A percentile compares a stretch with the other conserved stretches of the same genome.
These are phyloP conservation scores for Apiotrichum akiyoshidainum DNA, from an alignment of 1,284 basidiomycete species.

Conservation along the genomic window DNA sequence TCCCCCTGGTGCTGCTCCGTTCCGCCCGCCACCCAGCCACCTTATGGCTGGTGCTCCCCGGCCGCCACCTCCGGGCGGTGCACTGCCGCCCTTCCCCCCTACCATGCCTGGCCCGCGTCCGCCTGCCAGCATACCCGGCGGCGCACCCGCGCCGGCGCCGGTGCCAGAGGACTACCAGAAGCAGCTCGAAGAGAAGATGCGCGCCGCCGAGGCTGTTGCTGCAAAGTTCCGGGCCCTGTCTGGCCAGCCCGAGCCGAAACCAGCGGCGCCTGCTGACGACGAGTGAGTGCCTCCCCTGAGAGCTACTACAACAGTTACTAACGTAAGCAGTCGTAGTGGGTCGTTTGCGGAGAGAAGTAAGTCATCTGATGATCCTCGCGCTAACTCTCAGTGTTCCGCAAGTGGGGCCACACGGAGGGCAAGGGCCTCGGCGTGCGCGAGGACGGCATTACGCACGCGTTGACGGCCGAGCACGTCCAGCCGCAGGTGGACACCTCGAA, in stretches of 20 bases:
- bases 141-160: neutral
- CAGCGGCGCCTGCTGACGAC: slow-evolving; percentile 1
- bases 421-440: slow-evolving; percentile 81
- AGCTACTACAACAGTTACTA: neutral
- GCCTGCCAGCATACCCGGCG: neutral
- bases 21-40: slow-evolving; percentile 14
- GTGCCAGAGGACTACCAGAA: slow-evolving; percentile 3
- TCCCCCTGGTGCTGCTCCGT: neutral
- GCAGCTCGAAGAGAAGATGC: slow-evolving; percentile 57
- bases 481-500: slow-evolving; percentile 36
- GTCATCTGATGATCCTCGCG: slow-evolving; percentile 7
- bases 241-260: neutral
- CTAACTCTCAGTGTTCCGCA: slow-evolving; percentile 51
- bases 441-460: slow-evolving; percentile 79
- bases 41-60: slow-evolving; percentile 1
- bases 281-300: slow-evolving; percentile 4
- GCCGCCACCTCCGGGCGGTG: neutral
- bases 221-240: slow-evolving; percentile 36
- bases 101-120: slow-evolving; percentile 1
- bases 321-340: slow-evolving; percentile 22
- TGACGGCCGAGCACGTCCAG: slow-evolving; percentile 67
- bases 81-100: slow-evolving; percentile 2
- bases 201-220: slow-evolving; percentile 76
- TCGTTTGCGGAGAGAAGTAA: slow-evolving; percentile 48
- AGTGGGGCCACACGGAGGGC: slow-evolving; percentile 91